These are phyloP conservation scores for Malassezia pachydermatis DNA, from an alignment of 1,284 basidiomycete genomes.

Conservation along the genomic window DNA sequence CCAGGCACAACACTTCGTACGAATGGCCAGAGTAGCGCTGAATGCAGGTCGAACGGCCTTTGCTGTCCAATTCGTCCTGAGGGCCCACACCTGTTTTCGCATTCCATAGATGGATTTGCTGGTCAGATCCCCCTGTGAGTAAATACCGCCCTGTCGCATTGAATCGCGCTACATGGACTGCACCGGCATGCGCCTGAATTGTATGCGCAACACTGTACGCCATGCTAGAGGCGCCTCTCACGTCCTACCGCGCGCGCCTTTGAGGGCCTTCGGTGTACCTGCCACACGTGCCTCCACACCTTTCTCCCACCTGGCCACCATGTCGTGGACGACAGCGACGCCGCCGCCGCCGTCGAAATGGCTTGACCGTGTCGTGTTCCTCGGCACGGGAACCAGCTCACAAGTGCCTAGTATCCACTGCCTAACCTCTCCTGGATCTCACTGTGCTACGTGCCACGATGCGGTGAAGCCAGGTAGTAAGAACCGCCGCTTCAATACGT, in stretches of 20 bases:
- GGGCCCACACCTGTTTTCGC: slow-evolving; percentile 59
- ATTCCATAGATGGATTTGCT: slow-evolving; percentile 83
- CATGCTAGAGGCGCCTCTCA: neutral
- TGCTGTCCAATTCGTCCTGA: slow-evolving; percentile 1
- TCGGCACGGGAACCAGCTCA: slow-evolving; percentile 41
- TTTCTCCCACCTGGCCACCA: neutral
- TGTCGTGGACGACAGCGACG: neutral
- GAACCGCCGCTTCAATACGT: slow-evolving; percentile 36
- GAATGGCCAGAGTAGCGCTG: slow-evolving; percentile 81
- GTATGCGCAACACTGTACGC: slow-evolving; percentile 7
- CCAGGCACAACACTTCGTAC: slow-evolving; percentile 81
- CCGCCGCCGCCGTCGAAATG: slow-evolving; percentile 22
- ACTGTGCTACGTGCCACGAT: slow-evolving; percentile 33
- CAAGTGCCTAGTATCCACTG: slow-evolving; percentile 40
- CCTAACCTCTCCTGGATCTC: slow-evolving; percentile 13
- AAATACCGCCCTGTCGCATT: slow-evolving; percentile 64
- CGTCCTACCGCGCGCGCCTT: neutral
- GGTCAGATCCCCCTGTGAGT: slow-evolving; percentile 80
- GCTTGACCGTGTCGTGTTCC: slow-evolving; percentile 32
- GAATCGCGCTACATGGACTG: slow-evolving; percentile 43
- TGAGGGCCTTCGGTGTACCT: too few relatives aligned
- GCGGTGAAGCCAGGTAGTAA: slow-evolving; percentile 28
- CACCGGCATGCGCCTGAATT: slow-evolving; percentile 38
- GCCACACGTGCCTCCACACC: neutral
- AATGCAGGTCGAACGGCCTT: slow-evolving; percentile 48